Base-by-base conservation (phyloP, 768 basidiomycete species). In the Russula emetica region DNA sequence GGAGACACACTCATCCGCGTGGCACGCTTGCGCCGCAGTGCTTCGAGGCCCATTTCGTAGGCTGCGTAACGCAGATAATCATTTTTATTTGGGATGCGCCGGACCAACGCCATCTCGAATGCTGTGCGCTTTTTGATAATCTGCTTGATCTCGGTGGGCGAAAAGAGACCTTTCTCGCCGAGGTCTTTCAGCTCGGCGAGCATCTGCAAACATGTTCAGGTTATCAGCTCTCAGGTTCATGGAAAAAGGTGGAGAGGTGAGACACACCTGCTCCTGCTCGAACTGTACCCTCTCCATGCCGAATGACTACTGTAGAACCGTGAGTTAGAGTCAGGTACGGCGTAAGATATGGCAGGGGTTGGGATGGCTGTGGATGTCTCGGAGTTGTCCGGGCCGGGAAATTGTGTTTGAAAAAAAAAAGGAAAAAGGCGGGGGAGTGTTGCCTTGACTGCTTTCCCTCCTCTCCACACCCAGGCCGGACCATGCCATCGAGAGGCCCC, bases 131-230 rank as follows among this genome's bases (percentile, higher is more conserved):
- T 87, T 76, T 86, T 88, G 72, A 97, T 82, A 61, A 98, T 93
- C 68, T 87, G 82, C 69, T 89, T 90, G 20, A 88, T 83, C 74
- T 98, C 94, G 71, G 78, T 76, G 88, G 93, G 30, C 0, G 89
- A 88, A 73, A 98, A 96, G 45, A 97, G 75, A 68, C 83, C 83
- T 75, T 90, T 93, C 69, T 93, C 84, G 64, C 89, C 85, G 13
- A 96, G 79, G 75, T 95, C 93, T 75, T 92, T 94, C 73, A 96
- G 88, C 86, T 97, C 94, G 53, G 87, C 84, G 84, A 96, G 90
- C 86, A 94, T 95, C 84, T 90, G 6, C 26, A 16, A 51, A 14
- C 34, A 60, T 44, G 20, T 45, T 20, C 50, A 13, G 18, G 16
- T 42, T 60, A 40, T 40, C 38, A 6, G 16, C 16, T 16, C 3